Evolutionary conservation across 306 rosid genomes (phyloP).

Genomic region (Gynostemma pentaphyllum): DNA sequence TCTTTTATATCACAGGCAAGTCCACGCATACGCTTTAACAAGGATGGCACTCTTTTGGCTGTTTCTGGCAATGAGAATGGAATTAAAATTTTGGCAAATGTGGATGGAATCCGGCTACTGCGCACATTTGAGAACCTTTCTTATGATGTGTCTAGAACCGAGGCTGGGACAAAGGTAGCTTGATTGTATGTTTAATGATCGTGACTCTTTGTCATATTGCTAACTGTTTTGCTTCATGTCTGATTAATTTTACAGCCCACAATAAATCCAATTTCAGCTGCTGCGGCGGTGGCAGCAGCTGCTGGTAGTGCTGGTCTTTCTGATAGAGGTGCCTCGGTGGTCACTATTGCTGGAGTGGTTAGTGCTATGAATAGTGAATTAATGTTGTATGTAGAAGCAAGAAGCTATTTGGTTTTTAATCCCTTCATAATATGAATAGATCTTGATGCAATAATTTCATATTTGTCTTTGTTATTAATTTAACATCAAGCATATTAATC

Average conservation of each 20-base stretch:
- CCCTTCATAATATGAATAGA: neutral
- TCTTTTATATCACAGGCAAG: conserved; percentile 51
- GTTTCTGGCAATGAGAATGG: conserved; percentile 85
- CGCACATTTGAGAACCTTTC: conserved; percentile 61
- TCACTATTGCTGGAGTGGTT: conserved; percentile 75
- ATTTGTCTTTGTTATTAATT: neutral
- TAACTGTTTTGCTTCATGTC: conserved; percentile 10
- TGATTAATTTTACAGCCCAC: conserved; percentile 46
- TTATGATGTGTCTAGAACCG: conserved; percentile 71
- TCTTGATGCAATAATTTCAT: neutral
- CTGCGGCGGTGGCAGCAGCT: conserved; percentile 31
- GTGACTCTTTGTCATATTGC: neutral
- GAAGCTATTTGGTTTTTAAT: neutral
- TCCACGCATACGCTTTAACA: conserved; percentile 94
- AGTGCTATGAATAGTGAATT: conserved; percentile 17
- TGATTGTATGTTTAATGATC: conserved; percentile 8
- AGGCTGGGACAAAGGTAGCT: conserved; percentile 73
- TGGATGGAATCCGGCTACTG: conserved; percentile 50
- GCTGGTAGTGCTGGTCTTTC: conserved; percentile 58
- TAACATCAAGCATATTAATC: conserved; percentile 14
- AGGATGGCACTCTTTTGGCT: conserved; percentile 89
- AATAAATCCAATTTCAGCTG: conserved; percentile 69
- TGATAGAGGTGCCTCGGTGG: conserved; percentile 64
- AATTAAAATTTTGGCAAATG: conserved; percentile 72
- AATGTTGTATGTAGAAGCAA: neutral